These are phyloP conservation scores for Deinandra increscens DNA, from an alignment of 129 eudicot genomes.

Conservation along the genomic window DNA sequence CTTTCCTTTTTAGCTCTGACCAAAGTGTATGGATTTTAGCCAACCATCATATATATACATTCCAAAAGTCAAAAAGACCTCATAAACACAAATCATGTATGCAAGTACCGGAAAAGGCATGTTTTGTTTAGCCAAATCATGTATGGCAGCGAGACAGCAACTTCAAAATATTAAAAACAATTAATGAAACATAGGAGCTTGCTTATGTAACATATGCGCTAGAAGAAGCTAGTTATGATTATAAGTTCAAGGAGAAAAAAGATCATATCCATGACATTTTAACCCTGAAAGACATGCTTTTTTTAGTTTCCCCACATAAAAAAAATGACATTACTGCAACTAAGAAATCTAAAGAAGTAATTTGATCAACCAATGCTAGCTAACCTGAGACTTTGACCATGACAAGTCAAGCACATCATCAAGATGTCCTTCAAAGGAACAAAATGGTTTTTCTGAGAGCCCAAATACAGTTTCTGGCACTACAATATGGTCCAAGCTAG, in stretches of 20 bases:
- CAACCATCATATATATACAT: conserved; percentile 1
- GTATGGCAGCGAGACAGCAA: not conserved
- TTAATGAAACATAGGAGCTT: conserved; percentile 5
- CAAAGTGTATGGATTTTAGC: not conserved
- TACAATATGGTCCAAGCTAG: conserved; percentile 70
- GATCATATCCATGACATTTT: not conserved
- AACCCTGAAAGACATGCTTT: not conserved
- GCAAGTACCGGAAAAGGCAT: not conserved
- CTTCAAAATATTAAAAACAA: not conserved
- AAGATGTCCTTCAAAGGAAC: conserved; percentile 83
- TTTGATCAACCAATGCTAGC: conserved; percentile 20
- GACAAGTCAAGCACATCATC: conserved; percentile 93
- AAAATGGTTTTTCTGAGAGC: conserved; percentile 79
- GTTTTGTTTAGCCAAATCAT: not conserved
- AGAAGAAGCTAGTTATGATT: not conserved
- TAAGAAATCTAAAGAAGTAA: not conserved
- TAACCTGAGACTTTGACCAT: conserved; percentile 98
- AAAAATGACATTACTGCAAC: not conserved
- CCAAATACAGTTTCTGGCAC: conserved; percentile 82
- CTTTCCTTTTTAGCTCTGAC: not conserved
- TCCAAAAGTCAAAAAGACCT: conserved; percentile 1
- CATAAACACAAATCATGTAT: not conserved
- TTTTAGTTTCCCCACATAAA: not conserved
- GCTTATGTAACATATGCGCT: not conserved
- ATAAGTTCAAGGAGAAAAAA: not conserved